These are phyloP conservation scores for Ambrosia trifida DNA, from an alignment of 129 eudicot species.

Conservation along the genomic window DNA sequence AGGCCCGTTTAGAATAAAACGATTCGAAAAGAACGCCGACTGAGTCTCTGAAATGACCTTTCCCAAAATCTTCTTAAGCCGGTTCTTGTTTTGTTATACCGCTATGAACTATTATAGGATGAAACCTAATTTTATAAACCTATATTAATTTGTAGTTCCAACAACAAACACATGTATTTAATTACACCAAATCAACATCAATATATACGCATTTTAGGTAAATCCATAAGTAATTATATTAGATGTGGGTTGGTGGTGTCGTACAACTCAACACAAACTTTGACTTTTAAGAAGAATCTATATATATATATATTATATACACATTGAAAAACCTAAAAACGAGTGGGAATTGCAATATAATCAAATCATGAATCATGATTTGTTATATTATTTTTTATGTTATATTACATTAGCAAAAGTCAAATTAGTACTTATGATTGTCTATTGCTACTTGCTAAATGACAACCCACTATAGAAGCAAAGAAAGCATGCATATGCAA, in stretches of 20 bases:
- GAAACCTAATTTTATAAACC: too few species aligned
- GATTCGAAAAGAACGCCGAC: too few species aligned
- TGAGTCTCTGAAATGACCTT: too few species aligned
- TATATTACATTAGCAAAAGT: neutral
- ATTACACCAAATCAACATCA: neutral
- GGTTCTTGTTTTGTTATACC: too few species aligned
- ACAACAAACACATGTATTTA: neutral
- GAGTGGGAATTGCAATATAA: neutral
- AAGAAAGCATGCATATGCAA: neutral
- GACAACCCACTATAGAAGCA: neutral
- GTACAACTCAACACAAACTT: neutral
- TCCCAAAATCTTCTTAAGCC: too few species aligned
- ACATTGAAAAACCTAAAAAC: neutral
- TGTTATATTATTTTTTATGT: too few species aligned
- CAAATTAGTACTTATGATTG: neutral
- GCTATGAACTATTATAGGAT: too few species aligned
- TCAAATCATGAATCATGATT: neutral
- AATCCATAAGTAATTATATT: neutral
- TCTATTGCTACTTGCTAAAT: neutral
- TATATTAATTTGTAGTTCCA: neutral
- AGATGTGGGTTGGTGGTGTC: conserved; percentile 8
- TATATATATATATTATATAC: too few species aligned
- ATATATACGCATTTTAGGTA: neutral
- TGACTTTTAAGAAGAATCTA: conserved; percentile 20
- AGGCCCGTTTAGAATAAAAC: too few species aligned